A percentile compares a stretch with the other conserved stretches of the same genome.
phyloP scores from a whole-genome alignment of 2,329 filamentous ascomycete species.

The Aspergillus luchuensis region DNA sequence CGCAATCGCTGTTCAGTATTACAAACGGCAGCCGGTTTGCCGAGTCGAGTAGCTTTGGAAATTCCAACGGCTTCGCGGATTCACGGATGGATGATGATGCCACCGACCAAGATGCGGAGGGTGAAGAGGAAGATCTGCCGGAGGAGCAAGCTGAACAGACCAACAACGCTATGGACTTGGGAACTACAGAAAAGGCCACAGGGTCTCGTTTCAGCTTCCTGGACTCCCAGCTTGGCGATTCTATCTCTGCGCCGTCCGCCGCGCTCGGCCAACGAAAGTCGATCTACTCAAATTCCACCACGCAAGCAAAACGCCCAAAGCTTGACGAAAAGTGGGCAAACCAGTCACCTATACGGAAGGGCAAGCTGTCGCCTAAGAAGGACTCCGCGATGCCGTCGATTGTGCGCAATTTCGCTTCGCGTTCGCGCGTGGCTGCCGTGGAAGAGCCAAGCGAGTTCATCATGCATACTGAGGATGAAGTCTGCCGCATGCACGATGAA shows the following conservation, averaged over 20 bases:
- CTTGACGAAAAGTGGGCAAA: slow-evolving; percentile 43
- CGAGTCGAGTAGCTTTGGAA: slow-evolving; percentile 28
- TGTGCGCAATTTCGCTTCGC: slow-evolving; percentile 68
- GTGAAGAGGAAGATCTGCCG: slow-evolving; percentile 45
- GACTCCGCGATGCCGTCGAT: slow-evolving; percentile 69
- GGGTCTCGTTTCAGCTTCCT: slow-evolving; percentile 32
- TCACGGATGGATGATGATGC: slow-evolving; percentile 32
- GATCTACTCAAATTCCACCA: slow-evolving; percentile 47
- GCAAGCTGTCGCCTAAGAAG: slow-evolving; percentile 45
- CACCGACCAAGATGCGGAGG: slow-evolving; percentile 36
- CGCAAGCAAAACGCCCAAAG: slow-evolving; percentile 44
- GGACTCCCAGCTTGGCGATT: slow-evolving; percentile 34
- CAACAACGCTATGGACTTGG: slow-evolving; percentile 34
- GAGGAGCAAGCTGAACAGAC: slow-evolving; percentile 43
- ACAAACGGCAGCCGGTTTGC: slow-evolving; percentile 31
- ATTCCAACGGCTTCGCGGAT: slow-evolving; percentile 27
- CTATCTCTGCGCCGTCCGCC: slow-evolving; percentile 21
- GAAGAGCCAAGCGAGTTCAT: slow-evolving; percentile 72
- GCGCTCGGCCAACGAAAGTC: slow-evolving; percentile 33
- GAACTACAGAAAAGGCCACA: slow-evolving; percentile 19
- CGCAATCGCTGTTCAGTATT: slow-evolving; percentile 32
- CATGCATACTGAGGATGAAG: slow-evolving; percentile 71
- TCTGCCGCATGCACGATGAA: slow-evolving; percentile 64
- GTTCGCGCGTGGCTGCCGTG: slow-evolving; percentile 59
- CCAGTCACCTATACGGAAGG: slow-evolving; percentile 37